A percentile compares a stretch with the other conserved stretches of the same genome.
These are phyloP conservation scores for Ziziphus jujuba DNA, from an alignment of 306 rosid genomes.

Conservation along the genomic window DNA sequence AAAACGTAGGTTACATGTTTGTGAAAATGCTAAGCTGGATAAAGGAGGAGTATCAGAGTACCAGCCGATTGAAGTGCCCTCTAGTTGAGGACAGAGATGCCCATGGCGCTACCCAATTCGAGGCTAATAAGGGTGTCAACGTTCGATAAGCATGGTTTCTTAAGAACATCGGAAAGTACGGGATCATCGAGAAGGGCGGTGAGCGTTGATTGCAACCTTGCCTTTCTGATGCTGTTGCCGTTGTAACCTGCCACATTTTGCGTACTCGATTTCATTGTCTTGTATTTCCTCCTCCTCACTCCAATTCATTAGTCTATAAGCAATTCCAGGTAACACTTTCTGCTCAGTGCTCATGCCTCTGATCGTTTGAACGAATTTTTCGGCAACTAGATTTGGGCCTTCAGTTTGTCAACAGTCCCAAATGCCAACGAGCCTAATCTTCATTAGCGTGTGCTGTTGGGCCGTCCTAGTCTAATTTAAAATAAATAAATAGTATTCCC, in stretches of 20 bases:
- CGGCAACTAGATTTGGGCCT: too few relatives aligned
- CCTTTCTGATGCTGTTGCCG: constrained; percentile 51
- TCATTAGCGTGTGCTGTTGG: too few relatives aligned
- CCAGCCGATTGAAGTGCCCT: constrained; percentile 65
- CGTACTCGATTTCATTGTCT: constrained; percentile 1
- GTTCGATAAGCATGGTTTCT: constrained; percentile 62
- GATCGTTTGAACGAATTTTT: too few relatives aligned
- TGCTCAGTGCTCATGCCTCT: background rate
- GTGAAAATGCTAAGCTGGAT: constrained; percentile 30
- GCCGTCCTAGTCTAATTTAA: too few relatives aligned
- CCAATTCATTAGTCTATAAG: background rate
- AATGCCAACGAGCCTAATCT: too few relatives aligned
- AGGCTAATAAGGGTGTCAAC: constrained; percentile 80
- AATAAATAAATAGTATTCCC: too few relatives aligned
- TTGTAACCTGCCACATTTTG: constrained; percentile 47
- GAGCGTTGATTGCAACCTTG: constrained; percentile 59
- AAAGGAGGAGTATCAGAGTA: constrained; percentile 13
- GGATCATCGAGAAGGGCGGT: constrained; percentile 58
- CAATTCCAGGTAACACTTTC: background rate
- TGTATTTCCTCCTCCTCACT: background rate
- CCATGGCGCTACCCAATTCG: constrained; percentile 89
- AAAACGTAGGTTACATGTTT: constrained; percentile 19
- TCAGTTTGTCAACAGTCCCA: too few relatives aligned
- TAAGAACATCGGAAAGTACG: constrained; percentile 66
- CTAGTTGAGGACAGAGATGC: constrained; percentile 64